phyloP scores from a whole-genome alignment of 495 filamentous ascomycete species.

The Aspergillus avenaceus region DNA sequence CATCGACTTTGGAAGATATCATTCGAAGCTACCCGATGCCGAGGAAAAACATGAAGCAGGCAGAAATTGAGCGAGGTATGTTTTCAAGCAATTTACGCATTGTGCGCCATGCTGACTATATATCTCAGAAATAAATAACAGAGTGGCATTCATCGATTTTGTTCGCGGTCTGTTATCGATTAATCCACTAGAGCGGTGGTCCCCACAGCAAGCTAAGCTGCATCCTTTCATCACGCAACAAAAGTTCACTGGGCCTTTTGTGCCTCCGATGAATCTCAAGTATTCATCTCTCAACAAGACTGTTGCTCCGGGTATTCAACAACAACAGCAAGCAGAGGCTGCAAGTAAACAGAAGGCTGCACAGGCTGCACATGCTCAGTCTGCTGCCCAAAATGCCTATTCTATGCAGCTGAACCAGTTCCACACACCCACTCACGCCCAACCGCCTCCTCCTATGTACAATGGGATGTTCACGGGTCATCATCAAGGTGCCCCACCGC shows the following conservation, averaged over 20 bases:
- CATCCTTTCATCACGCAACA: slow-evolving; percentile 99
- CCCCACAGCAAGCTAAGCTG: slow-evolving; percentile 93
- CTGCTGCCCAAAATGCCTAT: slow-evolving; percentile 45
- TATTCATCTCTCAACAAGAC: slow-evolving; percentile 77
- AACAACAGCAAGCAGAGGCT: slow-evolving; percentile 92
- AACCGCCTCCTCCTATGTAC: slow-evolving; percentile 64
- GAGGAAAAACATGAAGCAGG: slow-evolving; percentile 98
- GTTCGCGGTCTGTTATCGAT: slow-evolving; percentile 93
- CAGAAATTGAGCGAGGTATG: slow-evolving; percentile 92
- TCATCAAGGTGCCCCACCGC: slow-evolving; percentile 74
- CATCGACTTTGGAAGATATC: slow-evolving; percentile 90
- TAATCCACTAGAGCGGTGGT: slow-evolving; percentile 96
- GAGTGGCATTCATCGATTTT: slow-evolving; percentile 98
- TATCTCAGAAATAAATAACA: slow-evolving; percentile 87
- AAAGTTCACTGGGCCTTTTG: slow-evolving; percentile 92
- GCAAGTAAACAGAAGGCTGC: slow-evolving; percentile 79
- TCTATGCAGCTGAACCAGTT: slow-evolving; percentile 61
- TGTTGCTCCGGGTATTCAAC: slow-evolving; percentile 92
- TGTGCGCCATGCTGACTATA: slow-evolving; percentile 19
- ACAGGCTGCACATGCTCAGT: slow-evolving; percentile 60
- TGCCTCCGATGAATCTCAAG: slow-evolving; percentile 97
- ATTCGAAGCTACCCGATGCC: slow-evolving; percentile 98
- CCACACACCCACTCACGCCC: slow-evolving; percentile 43
- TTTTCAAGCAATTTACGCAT: slow-evolving; percentile 3
- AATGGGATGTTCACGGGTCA: slow-evolving; percentile 76